A percentile compares a stretch with the other conserved stretches of the same genome.
These are phyloP conservation scores for Pythium utonaiense DNA, from an alignment of 352 stramenopile genomes.

Conservation along the genomic window DNA sequence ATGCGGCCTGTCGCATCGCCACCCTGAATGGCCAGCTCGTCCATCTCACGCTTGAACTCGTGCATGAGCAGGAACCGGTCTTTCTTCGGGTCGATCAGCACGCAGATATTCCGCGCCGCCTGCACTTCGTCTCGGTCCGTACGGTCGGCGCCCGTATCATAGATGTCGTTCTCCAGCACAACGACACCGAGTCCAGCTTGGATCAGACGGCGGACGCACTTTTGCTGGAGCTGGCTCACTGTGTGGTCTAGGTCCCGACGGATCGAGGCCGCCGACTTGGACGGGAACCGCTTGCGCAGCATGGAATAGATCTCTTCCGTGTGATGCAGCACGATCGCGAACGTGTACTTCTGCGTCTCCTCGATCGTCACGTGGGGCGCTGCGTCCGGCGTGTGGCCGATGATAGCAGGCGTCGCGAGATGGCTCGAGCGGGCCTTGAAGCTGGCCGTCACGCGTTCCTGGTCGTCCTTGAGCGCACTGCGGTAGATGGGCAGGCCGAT, in stretches of 20 bases:
- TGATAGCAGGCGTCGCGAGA: slow-evolving; percentile 17
- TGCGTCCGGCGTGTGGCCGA: slow-evolving; percentile 20
- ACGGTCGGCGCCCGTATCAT: slow-evolving; percentile 30
- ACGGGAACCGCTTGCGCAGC: slow-evolving; percentile 63
- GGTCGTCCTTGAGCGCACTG: slow-evolving; percentile 17
- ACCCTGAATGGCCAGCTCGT: slow-evolving; percentile 81
- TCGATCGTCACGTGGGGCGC: slow-evolving; percentile 76
- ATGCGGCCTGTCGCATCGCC: slow-evolving; percentile 58
- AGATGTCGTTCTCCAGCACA: slow-evolving; percentile 73
- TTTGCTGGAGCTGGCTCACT: slow-evolving; percentile 74
- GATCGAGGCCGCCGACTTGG: slow-evolving; percentile 62
- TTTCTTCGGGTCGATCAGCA: slow-evolving; percentile 83
- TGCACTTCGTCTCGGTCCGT: slow-evolving; percentile 39
- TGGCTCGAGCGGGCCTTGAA: slow-evolving; percentile 25
- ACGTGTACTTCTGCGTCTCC: slow-evolving; percentile 87
- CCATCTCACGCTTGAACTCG: slow-evolving; percentile 87
- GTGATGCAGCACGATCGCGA: slow-evolving; percentile 81
- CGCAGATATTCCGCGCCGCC: slow-evolving; percentile 63
- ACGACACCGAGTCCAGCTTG: slow-evolving; percentile 72
- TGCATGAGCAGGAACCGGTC: slow-evolving; percentile 75
- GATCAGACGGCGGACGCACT: slow-evolving; percentile 74
- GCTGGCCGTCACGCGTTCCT: slow-evolving; percentile 20
- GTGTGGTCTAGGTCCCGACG: slow-evolving; percentile 64
- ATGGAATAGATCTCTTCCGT: slow-evolving; percentile 74
- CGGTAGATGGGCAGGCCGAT: slow-evolving; percentile 23